These are phyloP conservation scores for Casuarina cunninghamiana DNA, from an alignment of 306 rosid species.

Conservation along the genomic window DNA sequence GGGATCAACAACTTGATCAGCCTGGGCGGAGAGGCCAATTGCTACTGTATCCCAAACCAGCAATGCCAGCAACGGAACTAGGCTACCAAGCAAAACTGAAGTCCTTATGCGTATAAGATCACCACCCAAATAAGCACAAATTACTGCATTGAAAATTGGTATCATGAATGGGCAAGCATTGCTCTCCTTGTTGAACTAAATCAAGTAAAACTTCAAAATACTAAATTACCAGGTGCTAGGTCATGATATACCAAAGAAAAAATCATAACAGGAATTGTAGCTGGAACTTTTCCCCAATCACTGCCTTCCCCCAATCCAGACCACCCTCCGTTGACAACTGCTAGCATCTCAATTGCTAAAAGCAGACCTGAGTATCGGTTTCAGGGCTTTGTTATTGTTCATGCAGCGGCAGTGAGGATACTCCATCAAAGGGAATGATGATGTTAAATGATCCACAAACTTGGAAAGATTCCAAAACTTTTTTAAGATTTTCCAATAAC, in stretches of 20 bases:
- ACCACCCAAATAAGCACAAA: constrained; percentile 76
- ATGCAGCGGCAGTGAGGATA: neutral
- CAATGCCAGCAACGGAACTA: constrained; percentile 58
- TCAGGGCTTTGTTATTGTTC: neutral
- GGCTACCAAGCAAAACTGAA: constrained; percentile 63
- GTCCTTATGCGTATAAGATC: constrained; percentile 57
- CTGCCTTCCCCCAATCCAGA: constrained; percentile 47
- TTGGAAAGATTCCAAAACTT: too few species aligned
- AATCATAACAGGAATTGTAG: constrained; percentile 58
- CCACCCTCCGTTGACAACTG: constrained; percentile 56
- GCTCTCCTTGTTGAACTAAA: neutral
- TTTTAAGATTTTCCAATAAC: neutral
- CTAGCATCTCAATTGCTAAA: constrained; percentile 57
- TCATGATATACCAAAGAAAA: constrained; percentile 77
- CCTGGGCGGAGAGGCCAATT: constrained; percentile 49
- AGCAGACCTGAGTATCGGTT: constrained; percentile 53
- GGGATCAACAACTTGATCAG: constrained; percentile 57
- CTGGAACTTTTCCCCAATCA: constrained; percentile 59
- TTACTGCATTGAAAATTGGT: constrained; percentile 44
- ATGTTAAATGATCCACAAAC: too few species aligned
- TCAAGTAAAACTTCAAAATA: neutral
- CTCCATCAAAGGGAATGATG: too few species aligned
- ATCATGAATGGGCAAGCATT: neutral
- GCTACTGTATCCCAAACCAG: constrained; percentile 73
- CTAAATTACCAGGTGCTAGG: constrained; percentile 54